Conservation (phyloP, 371 early-diverging fungal species). For the Lichtheimia ramosa region DNA sequence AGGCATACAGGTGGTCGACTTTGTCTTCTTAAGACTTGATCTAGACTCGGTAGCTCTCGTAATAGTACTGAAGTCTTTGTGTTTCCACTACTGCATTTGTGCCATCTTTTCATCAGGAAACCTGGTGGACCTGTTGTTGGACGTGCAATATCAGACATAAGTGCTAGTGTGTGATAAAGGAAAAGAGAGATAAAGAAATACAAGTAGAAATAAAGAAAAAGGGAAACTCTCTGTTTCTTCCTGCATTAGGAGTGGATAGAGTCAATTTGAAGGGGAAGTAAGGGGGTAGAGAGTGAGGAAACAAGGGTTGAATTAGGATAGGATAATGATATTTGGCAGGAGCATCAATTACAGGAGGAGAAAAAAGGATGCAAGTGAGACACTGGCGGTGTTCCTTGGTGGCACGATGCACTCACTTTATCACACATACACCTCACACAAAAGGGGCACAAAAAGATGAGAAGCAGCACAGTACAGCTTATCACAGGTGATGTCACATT, state of each 20-base stretch:
- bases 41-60: slow-evolving; percentile 47
- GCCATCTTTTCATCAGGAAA: not conserved
- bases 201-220: not conserved
- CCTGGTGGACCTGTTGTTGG: not conserved
- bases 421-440: too few species aligned
- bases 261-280: not conserved
- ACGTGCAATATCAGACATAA: not conserved
- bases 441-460: too few species aligned
- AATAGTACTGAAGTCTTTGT: not conserved
- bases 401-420: too few species aligned
- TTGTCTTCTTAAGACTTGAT: slow-evolving; percentile 59
- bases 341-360: too few species aligned
- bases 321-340: too few species aligned
- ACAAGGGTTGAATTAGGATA: too few species aligned
- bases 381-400: too few species aligned
- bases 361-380: too few species aligned
- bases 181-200: not conserved
- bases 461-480: too few species aligned
- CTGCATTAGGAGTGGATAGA: not conserved
- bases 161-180: not conserved
- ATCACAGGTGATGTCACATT: too few species aligned
- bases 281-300: not conserved
- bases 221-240: not conserved
- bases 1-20: slow-evolving; percentile 68
- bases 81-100: not conserved